Conservation (phyloP, 2,329 filamentous ascomycete species). For the Neocatenulostroma microsporum region DNA sequence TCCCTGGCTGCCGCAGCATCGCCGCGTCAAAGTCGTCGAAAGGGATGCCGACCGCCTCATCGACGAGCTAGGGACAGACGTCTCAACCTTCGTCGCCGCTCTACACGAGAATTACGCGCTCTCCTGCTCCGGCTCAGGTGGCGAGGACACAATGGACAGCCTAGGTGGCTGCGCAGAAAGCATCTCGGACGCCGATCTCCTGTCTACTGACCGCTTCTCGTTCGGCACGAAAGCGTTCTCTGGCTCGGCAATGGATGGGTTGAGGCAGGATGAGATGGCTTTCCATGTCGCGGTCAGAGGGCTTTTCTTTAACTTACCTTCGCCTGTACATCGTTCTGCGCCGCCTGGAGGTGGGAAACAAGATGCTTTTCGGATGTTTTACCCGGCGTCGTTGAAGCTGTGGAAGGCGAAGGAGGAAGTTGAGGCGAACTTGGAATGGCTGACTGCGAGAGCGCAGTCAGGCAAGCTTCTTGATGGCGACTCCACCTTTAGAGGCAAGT, state of each 20-base stretch:
- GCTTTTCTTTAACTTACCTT: slow-evolving; percentile 73
- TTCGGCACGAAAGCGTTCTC: slow-evolving; percentile 45
- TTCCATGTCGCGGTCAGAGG: slow-evolving; percentile 88
- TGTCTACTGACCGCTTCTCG: slow-evolving; percentile 66
- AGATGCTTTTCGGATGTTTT: slow-evolving; percentile 84
- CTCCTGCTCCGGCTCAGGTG: slow-evolving; percentile 62
- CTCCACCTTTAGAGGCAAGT: not conserved
- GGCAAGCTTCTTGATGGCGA: slow-evolving; percentile 15
- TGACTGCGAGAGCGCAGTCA: slow-evolving; percentile 52
- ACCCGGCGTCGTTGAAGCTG: slow-evolving; percentile 72
- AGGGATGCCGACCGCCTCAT: slow-evolving; percentile 60
- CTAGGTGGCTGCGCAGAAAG: slow-evolving; percentile 79
- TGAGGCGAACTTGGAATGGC: slow-evolving; percentile 62
- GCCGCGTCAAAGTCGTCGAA: slow-evolving; percentile 38
- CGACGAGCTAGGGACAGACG: slow-evolving; percentile 88
- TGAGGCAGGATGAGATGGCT: slow-evolving; percentile 88
- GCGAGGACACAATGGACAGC: slow-evolving; percentile 60
- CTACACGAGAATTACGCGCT: slow-evolving; percentile 89
- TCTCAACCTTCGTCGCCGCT: slow-evolving; percentile 78
- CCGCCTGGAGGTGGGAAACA: slow-evolving; percentile 25
- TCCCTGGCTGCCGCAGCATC: slow-evolving; percentile 38
- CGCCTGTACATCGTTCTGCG: slow-evolving; percentile 63
- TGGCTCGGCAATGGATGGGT: slow-evolving; percentile 55
- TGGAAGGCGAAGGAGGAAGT: slow-evolving; percentile 81
- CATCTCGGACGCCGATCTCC: slow-evolving; percentile 78